These are phyloP conservation scores for Camellia sinensis DNA, from an alignment of 148 eudicot genomes.

Conservation along the genomic window DNA sequence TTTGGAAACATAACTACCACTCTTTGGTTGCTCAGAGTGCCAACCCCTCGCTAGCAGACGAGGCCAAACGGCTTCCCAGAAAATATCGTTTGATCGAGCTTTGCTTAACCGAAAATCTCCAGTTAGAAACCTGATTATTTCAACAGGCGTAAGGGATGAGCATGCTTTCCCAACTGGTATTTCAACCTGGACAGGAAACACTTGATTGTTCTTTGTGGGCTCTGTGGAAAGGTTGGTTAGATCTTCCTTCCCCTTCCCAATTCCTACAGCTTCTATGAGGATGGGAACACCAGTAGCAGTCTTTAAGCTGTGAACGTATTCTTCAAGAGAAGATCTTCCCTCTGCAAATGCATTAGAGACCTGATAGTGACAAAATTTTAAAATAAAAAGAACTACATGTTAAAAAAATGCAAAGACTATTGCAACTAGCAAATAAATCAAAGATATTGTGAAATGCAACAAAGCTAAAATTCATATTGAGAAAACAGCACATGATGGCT, in stretches of 20 bases:
- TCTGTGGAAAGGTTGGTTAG: constrained; percentile 20
- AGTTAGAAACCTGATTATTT: constrained; percentile 23
- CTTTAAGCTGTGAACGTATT: constrained; percentile 17
- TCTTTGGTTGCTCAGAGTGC: constrained; percentile 37
- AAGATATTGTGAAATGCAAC: not conserved
- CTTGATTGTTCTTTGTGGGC: constrained; percentile 10
- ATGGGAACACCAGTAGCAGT: constrained; percentile 14
- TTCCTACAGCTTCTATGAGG: constrained; percentile 26
- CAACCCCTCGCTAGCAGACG: constrained; percentile 37
- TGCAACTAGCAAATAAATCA: not conserved
- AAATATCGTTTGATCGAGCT: constrained; percentile 26
- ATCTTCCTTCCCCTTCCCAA: constrained; percentile 26
- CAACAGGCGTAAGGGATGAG: constrained; percentile 17
- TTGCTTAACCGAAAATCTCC: constrained; percentile 31
- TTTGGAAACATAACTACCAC: constrained; percentile 6
- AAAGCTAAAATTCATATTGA: not conserved
- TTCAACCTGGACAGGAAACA: not conserved
- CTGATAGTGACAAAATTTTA: constrained; percentile 2
- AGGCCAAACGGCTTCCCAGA: constrained; percentile 42
- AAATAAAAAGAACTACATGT: not conserved
- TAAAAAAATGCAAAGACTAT: not conserved
- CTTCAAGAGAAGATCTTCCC: constrained; percentile 22
- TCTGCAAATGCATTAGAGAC: constrained; percentile 24
- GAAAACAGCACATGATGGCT: not conserved
- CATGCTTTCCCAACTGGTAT: constrained; percentile 23